phyloP scores from a whole-genome alignment of 129 eudicot species.

The Mikania micrantha region DNA sequence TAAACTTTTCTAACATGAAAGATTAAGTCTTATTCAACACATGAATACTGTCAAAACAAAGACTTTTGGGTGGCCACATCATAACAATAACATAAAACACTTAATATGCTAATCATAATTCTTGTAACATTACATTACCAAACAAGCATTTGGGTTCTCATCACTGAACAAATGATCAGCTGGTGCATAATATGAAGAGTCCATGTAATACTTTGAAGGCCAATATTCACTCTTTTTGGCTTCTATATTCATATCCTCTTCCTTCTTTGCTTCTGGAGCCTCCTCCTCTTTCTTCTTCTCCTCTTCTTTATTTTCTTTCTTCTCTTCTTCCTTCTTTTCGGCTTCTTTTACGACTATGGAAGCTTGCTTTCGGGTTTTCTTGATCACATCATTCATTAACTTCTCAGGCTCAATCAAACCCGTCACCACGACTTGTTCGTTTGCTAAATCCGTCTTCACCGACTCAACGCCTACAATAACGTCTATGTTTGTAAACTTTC shows the following conservation, averaged over 20 bases:
- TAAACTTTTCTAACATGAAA: no score
- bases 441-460: slow-evolving; percentile 55
- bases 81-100: slow-evolving; percentile 9
- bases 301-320: slow-evolving; percentile 38
- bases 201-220: slow-evolving; percentile 56
- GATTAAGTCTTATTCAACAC: no score
- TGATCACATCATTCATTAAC: slow-evolving; percentile 51
- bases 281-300: slow-evolving; percentile 23
- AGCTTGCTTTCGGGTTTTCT: slow-evolving; percentile 69
- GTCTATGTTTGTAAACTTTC: background rate
- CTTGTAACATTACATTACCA: slow-evolving; percentile 40
- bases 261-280: slow-evolving; percentile 30
- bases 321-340: slow-evolving; percentile 34
- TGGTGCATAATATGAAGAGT: slow-evolving; percentile 58
- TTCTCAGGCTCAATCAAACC: slow-evolving; percentile 62
- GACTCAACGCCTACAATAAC: slow-evolving; percentile 59
- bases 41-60: no score
- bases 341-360: slow-evolving; percentile 41
- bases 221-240: slow-evolving; percentile 48
- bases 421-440: slow-evolving; percentile 54
- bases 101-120: background rate
- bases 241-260: slow-evolving; percentile 37
- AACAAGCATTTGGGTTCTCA: slow-evolving; percentile 84
- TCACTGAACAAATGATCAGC: slow-evolving; percentile 76
- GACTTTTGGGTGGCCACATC: slow-evolving; percentile 2